A percentile compares a stretch with the other conserved stretches of the same genome.
These are phyloP conservation scores for Dothideomycetes sp. DNA, from an alignment of 2,329 filamentous ascomycete species.

Conservation along the genomic window DNA sequence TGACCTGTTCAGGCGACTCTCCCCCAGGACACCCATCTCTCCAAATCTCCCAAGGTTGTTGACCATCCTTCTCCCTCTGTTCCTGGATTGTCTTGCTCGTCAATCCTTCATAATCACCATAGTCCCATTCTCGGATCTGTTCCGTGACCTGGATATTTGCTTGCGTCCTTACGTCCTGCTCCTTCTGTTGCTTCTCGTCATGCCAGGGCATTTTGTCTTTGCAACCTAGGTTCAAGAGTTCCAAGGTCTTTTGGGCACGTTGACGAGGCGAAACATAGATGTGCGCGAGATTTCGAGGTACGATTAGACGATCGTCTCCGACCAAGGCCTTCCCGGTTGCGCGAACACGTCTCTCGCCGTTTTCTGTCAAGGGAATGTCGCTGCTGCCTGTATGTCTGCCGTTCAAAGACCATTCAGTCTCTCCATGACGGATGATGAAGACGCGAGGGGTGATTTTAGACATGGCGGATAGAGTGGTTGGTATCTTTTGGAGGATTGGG, in stretches of 20 bases:
- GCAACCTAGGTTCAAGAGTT: slow-evolving; percentile 69
- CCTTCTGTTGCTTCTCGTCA: slow-evolving; percentile 17
- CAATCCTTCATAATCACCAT: slow-evolving; percentile 54
- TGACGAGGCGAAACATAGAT: slow-evolving; percentile 74
- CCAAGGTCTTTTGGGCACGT: slow-evolving; percentile 81
- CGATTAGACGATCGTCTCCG: slow-evolving; percentile 74
- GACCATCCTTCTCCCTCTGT: slow-evolving; percentile 36
- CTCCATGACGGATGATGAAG: slow-evolving; percentile 66
- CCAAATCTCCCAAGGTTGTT: slow-evolving; percentile 76
- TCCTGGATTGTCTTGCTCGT: slow-evolving; percentile 42
- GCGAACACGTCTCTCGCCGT: slow-evolving; percentile 51
- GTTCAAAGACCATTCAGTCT: slow-evolving; percentile 89
- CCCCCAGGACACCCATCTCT: slow-evolving; percentile 77
- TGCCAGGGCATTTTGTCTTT: slow-evolving; percentile 62
- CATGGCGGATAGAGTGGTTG: slow-evolving; percentile 17
- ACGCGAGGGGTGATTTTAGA: slow-evolving; percentile 36
- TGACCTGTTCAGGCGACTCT: slow-evolving; percentile 61
- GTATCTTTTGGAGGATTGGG: not conserved
- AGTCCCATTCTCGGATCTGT: slow-evolving; percentile 51
- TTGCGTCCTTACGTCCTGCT: slow-evolving; percentile 25
- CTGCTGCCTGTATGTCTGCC: slow-evolving; percentile 70
- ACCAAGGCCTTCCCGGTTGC: slow-evolving; percentile 74
- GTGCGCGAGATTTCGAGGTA: slow-evolving; percentile 70
- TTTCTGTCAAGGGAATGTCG: slow-evolving; percentile 76
- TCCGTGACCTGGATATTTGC: slow-evolving; percentile 43